phyloP scores from a whole-genome alignment of 768 basidiomycete genomes.

The Russula foetens region DNA sequence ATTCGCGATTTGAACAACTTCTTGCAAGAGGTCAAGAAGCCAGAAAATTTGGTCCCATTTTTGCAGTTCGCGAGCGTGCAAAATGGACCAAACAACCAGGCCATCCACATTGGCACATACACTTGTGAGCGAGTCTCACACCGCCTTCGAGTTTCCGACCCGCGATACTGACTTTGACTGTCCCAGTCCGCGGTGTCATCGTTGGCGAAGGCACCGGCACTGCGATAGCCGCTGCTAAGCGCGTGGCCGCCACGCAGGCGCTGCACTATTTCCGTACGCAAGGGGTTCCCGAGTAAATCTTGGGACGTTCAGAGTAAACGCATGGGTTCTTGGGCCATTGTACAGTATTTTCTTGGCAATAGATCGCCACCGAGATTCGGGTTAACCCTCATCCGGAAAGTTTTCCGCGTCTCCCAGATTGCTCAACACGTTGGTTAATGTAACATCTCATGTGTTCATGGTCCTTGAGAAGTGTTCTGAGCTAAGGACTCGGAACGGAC shows the following conservation, averaged over 20 bases:
- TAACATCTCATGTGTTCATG: neutral
- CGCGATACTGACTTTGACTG: neutral
- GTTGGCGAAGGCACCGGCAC: neutral
- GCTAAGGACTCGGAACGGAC: neutral
- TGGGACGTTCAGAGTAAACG: neutral
- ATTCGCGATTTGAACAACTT: slow-evolving; percentile 6
- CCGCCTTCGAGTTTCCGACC: too few relatives aligned
- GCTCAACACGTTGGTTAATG: neutral
- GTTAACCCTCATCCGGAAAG: neutral
- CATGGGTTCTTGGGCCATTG: neutral
- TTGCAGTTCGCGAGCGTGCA: neutral
- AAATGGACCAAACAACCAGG: neutral
- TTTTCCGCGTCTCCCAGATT: neutral
- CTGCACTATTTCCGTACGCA: neutral
- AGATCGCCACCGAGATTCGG: neutral
- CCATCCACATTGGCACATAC: neutral
- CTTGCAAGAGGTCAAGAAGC: neutral
- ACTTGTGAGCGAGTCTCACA: neutral
- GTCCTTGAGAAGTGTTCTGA: neutral
- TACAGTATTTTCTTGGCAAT: neutral
- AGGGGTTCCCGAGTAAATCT: neutral
- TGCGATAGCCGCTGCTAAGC: neutral
- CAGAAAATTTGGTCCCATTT: neutral
- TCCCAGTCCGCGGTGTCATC: neutral
- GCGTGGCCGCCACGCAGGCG: neutral